Conservation (phyloP, 192 early-diverging fungal species). For the Cetraspora pellucida region DNA sequence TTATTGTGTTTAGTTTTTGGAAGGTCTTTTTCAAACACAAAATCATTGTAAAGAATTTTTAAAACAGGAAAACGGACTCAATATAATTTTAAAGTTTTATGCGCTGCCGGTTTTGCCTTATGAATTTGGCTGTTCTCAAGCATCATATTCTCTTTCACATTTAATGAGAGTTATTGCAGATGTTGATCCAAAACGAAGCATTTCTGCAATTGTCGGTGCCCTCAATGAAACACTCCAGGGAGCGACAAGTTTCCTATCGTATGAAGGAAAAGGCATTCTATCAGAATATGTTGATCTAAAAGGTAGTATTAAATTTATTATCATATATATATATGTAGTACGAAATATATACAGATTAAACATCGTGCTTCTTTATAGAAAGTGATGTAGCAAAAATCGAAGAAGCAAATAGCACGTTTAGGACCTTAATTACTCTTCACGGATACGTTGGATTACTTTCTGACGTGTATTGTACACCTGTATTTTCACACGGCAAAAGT, state of each 20-base stretch:
- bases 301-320: conserved; percentile 40
- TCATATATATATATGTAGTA: not conserved
- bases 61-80: conserved; percentile 59
- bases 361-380: not conserved
- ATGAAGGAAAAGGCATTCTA: conserved; percentile 43
- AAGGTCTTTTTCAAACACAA: conserved; percentile 82
- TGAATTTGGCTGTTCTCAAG: conserved; percentile 66
- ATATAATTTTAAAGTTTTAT: conserved; percentile 65
- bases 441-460: conserved; percentile 65
- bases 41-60: conserved; percentile 77
- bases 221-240: conserved; percentile 51
- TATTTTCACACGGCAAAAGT: conserved; percentile 66
- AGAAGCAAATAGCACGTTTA: conserved; percentile 56
- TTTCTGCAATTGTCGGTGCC: conserved; percentile 55
- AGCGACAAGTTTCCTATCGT: conserved; percentile 52
- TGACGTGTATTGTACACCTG: conserved; percentile 70
- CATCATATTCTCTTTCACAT: conserved; percentile 70
- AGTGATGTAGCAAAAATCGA: conserved; percentile 8
- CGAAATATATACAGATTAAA: not conserved
- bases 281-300: conserved; percentile 63
- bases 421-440: conserved; percentile 61
- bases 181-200: conserved; percentile 55
- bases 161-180: conserved; percentile 74
- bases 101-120: conserved; percentile 70
- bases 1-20: conserved; percentile 65